Conservation (phyloP, 345 rosid species). For the Draba incana region DNA sequence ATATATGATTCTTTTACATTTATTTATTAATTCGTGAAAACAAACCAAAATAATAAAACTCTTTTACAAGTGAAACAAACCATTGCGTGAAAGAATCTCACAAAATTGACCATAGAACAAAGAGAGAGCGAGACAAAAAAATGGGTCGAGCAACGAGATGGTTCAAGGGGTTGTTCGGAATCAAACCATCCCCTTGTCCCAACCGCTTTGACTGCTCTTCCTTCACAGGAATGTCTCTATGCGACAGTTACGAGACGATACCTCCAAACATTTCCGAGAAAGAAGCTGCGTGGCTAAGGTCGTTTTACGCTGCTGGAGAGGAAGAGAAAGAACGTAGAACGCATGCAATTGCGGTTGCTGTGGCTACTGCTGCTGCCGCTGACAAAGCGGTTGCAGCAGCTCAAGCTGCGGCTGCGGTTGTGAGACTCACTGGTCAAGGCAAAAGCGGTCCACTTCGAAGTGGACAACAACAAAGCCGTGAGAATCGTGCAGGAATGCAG, state of each 20-base stretch:
- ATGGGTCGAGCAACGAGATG: constrained; percentile 82
- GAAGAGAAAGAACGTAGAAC: constrained; percentile 62
- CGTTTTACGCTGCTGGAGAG: constrained; percentile 46
- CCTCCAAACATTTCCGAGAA: constrained; percentile 52
- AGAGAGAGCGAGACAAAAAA: constrained; percentile 28
- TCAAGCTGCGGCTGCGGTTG: constrained; percentile 62
- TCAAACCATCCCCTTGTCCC: constrained; percentile 49
- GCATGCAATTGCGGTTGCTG: constrained; percentile 69
- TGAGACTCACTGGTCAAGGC: constrained; percentile 55
- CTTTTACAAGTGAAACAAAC: constrained; percentile 11
- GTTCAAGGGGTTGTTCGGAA: constrained; percentile 75
- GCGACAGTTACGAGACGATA: constrained; percentile 47
- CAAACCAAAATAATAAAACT: not conserved
- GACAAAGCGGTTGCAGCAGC: constrained; percentile 72
- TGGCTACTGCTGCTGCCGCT: constrained; percentile 76
- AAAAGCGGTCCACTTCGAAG: constrained; percentile 46
- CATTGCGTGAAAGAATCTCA: constrained; percentile 27
- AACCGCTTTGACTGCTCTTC: constrained; percentile 35
- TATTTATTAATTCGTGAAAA: not conserved
- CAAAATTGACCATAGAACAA: constrained; percentile 18
- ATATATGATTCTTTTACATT: not conserved
- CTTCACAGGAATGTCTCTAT: constrained; percentile 25
- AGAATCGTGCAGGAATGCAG: constrained; percentile 59
- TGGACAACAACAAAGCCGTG: constrained; percentile 44
- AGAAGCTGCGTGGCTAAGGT: constrained; percentile 63